These are phyloP conservation scores for Pleurotus giganteus DNA, from an alignment of 768 basidiomycete genomes.

Conservation along the genomic window DNA sequence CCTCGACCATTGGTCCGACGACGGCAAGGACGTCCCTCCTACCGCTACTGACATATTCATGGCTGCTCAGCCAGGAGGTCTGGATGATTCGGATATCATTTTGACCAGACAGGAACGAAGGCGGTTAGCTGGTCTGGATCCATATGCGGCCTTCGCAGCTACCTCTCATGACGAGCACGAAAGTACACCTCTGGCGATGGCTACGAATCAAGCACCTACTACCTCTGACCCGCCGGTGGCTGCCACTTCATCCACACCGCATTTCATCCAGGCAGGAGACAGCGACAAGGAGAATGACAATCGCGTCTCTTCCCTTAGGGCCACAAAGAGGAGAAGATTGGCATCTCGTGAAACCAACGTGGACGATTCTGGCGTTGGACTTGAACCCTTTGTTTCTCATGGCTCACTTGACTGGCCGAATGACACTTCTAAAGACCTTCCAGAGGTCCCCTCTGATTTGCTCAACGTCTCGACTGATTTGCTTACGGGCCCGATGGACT, in stretches of 20 bases:
- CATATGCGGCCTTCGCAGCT: slow-evolving; percentile 8
- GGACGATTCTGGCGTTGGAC: slow-evolving; percentile 14
- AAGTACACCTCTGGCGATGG: background rate
- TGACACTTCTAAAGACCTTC: too few relatives aligned
- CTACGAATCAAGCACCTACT: background rate
- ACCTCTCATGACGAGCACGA: slow-evolving; percentile 3
- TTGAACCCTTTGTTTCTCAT: slow-evolving; percentile 16
- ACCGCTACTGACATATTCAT: slow-evolving; percentile 1
- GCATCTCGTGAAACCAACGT: slow-evolving; percentile 12
- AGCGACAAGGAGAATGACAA: background rate
- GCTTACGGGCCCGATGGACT: too few relatives aligned
- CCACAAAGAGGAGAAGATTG: background rate
- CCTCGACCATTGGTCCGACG: slow-evolving; percentile 12
- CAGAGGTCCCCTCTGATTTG: too few relatives aligned
- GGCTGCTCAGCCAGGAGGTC: background rate
- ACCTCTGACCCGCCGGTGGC: background rate
- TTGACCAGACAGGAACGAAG: slow-evolving; percentile 41
- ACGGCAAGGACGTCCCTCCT: background rate
- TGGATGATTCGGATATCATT: slow-evolving; percentile 29
- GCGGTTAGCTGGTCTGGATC: slow-evolving; percentile 14
- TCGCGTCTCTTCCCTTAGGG: background rate
- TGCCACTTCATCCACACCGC: background rate
- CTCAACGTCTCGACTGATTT: too few relatives aligned
- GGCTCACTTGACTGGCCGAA: too few relatives aligned
- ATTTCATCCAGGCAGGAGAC: background rate